These are phyloP conservation scores for Primulina tabacum DNA, from an alignment of 257 asterid genomes.

Conservation along the genomic window DNA sequence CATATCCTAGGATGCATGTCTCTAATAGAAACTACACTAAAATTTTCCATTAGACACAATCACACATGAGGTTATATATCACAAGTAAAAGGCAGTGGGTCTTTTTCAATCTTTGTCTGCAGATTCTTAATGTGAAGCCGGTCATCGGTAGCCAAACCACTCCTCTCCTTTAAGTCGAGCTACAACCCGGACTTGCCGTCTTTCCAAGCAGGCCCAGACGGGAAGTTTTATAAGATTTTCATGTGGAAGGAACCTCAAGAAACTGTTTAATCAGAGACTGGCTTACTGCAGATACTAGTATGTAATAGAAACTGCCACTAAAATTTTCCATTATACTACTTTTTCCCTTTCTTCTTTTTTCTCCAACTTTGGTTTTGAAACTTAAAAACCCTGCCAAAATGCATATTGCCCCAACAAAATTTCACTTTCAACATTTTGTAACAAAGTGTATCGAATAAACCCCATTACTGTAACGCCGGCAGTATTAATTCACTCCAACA, in stretches of 20 bases:
- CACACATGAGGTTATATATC: not conserved
- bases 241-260: not conserved
- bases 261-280: constrained; percentile 2
- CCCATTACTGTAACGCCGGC: constrained; percentile 1
- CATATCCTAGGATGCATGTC: not conserved
- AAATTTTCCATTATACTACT: not conserved
- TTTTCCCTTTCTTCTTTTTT: not conserved
- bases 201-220: no score
- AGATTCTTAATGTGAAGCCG: not conserved
- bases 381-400: not conserved
- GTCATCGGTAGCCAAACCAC: no score
- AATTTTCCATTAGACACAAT: not conserved
- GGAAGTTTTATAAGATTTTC: not conserved
- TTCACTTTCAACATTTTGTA: not conserved
- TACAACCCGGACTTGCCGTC: no score
- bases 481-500: not conserved
- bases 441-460: not conserved
- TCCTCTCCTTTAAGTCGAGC: no score
- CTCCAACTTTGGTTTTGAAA: not conserved
- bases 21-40: not conserved
- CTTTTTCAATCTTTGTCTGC: not conserved
- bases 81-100: not conserved
- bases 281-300: not conserved
- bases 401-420: constrained; percentile 4
- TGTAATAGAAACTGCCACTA: not conserved